A percentile compares a stretch with the other conserved stretches of the same genome.
These are phyloP conservation scores for Blastocystis sp. DNA, from an alignment of 352 stramenopile species.

Conservation along the genomic window DNA sequence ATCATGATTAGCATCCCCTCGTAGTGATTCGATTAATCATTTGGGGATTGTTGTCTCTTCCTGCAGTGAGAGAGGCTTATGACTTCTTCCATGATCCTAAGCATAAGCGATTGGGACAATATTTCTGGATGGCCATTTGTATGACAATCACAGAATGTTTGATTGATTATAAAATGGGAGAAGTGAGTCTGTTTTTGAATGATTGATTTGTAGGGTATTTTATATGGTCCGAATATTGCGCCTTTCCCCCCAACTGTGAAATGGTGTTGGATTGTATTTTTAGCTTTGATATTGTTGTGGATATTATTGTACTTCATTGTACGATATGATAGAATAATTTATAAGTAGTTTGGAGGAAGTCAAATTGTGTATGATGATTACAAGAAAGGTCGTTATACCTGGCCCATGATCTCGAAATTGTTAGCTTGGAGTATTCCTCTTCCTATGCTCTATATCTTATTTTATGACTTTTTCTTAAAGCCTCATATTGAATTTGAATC, in stretches of 20 bases:
- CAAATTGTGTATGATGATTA: not conserved
- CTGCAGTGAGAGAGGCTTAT: constrained; percentile 45
- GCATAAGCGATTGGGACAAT: constrained; percentile 27
- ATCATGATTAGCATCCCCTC: constrained; percentile 26
- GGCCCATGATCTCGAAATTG: constrained; percentile 5
- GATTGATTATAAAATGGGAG: constrained; percentile 60
- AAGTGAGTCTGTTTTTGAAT: not conserved
- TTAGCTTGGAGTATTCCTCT: constrained; percentile 23
- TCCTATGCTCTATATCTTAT: constrained; percentile 39
- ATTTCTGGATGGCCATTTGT: constrained; percentile 60
- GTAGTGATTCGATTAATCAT: constrained; percentile 51
- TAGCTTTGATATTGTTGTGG: constrained; percentile 72
- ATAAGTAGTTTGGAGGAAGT: constrained; percentile 40
- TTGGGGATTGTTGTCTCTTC: constrained; percentile 43
- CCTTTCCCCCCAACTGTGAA: constrained; percentile 76
- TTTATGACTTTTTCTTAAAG: constrained; percentile 43
- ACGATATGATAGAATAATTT: not conserved
- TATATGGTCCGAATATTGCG: constrained; percentile 67
- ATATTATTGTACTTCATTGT: constrained; percentile 76
- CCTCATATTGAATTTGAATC: constrained; percentile 50
- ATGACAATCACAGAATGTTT: constrained; percentile 57
- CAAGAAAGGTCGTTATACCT: not conserved
- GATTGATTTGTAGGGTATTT: constrained; percentile 5
- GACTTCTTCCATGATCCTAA: constrained; percentile 58
- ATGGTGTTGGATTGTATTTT: constrained; percentile 74